Base-by-base conservation (phyloP, 116 monocot genomes). In the Papilionanthe hybrid region DNA sequence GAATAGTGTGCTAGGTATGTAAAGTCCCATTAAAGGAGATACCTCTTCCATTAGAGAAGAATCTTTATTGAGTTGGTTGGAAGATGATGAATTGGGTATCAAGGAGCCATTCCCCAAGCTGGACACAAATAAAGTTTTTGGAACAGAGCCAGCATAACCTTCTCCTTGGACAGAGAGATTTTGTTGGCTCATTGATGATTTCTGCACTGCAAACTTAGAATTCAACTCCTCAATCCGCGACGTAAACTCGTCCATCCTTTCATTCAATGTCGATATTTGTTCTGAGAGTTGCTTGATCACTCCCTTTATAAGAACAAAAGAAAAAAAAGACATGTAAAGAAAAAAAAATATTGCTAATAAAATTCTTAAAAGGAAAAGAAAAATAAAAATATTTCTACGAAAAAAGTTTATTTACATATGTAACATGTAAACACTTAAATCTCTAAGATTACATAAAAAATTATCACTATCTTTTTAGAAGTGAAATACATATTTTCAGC, bases 231-330 rank as follows among this genome's bases (percentile, higher is more conserved):
- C 99, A 48, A 99, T 89, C 66, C 88, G 81, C 13, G 90, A 89
- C 58, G 90, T 99, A 48, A 99, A 99, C 84, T 93, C 95, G 75
- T 99, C 99, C 90, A 99, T 89, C 69, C 93, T 87, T 80, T 95
- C 99, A 78, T 90, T 99, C 73, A 99, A 86, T 1, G 92, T 93
- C n/a, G 90, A 91, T 77, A 99, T 93, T 81, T 99, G 99, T 79
- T 99, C 99, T 67, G 92, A 90, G n/a, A 96, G 88, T 65, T 94
- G 96, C 73, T 80, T 90, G 27, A 94, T 81, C 29, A 75, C 79
- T 42, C 90, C 92, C 94, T 94, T 79, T 30, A 78, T 55, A 15
- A 15, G 42, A 57, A 57, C 9, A 77, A 50, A n/a, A 48, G 50
- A 74, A 30, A 11, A 20, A 2, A 15, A 25, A 3, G 12, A 49